Evolutionary conservation across 106 monocot genomes (phyloP).

Genomic region (Posidonia australis): DNA sequence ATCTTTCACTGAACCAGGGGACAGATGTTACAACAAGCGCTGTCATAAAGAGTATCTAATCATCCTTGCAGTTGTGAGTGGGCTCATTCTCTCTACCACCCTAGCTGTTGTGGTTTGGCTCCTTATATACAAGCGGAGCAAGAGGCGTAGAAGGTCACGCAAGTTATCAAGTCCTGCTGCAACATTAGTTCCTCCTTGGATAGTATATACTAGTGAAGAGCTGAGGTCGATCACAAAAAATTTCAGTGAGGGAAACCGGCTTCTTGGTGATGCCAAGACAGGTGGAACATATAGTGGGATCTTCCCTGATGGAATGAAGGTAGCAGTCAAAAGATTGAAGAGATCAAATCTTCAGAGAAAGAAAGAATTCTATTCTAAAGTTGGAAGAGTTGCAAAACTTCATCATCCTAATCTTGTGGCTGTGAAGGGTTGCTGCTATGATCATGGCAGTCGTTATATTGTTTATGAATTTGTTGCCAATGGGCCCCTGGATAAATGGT

Average conservation of each 20-base stretch:
- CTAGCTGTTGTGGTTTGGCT: constrained; percentile 79
- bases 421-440: constrained; percentile 91
- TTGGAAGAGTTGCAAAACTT: constrained; percentile 77
- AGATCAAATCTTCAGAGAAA: constrained; percentile 89
- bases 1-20: constrained; percentile 26
- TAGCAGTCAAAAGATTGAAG: constrained; percentile 79
- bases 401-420: constrained; percentile 92
- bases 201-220: constrained; percentile 77
- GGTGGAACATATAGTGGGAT: constrained; percentile 86
- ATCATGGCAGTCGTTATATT: constrained; percentile 90
- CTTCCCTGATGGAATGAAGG: constrained; percentile 69
- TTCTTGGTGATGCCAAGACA: constrained; percentile 85
- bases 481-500: constrained; percentile 91
- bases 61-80: constrained; percentile 72
- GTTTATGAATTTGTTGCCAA: constrained; percentile 91
- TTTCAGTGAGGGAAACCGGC: constrained; percentile 93
- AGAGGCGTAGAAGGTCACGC: constrained; percentile 71
- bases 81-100: constrained; percentile 63
- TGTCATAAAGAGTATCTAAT: constrained; percentile 85
- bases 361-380: constrained; percentile 93
- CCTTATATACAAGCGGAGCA: constrained; percentile 69
- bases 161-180: constrained; percentile 68
- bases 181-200: constrained; percentile 84
- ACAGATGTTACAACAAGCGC: constrained; percentile 44
- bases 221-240: constrained; percentile 85